Base-by-base conservation (phyloP, 495 filamentous ascomycete genomes). In the Emericellopsis terricola region DNA sequence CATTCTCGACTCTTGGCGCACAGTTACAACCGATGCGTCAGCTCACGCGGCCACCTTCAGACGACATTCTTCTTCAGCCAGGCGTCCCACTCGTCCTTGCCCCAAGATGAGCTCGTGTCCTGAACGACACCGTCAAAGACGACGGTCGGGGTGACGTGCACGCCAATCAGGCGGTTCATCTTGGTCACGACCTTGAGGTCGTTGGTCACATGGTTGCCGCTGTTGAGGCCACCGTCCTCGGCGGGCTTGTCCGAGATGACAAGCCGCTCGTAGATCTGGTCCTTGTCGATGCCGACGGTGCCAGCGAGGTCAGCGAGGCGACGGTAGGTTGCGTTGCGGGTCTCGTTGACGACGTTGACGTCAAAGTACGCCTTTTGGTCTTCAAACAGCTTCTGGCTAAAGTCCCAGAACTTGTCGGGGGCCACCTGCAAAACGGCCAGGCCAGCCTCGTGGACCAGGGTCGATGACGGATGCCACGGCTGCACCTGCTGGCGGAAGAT, bases 401-500 rank as follows among this genome's bases (percentile, higher is more conserved):
- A 93, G 8, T 63, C 57, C 71, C 73, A 87, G 62, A 86, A 94
- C 40, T 70, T 73, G 10, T 64, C 56, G 0, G 81, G 76, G 2
- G 73, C 52, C 1, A 81, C 41, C 16, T 60, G 66, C 28, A 81
- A 60, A 5, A 93, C 78, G 7, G 84, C 86, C 8, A 78, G 63
- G 6, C 61, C 86, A 26, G 87, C 82, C 64, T 94, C 87, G 55
- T 96, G 87, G 16, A 67, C 65, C 11, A 93, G 71, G 0, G 84
- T 93, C 15, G 76, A 83, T 29, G 78, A 81, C 9, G 87, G 87
- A 52, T 96, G 85, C 86, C 87, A 96, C 10, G 87, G 87, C 52
- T 96, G 86, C 42, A 94, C 72, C 47, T 94, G 86, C 43, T 86
- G 83, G 15, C 84, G 78, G 60, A 94, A 76, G 34, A 94, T 68